A percentile compares a stretch with the other conserved stretches of the same genome.
These are phyloP conservation scores for Trichoderma gracile DNA, from an alignment of 2,329 filamentous ascomycete genomes.

Conservation along the genomic window DNA sequence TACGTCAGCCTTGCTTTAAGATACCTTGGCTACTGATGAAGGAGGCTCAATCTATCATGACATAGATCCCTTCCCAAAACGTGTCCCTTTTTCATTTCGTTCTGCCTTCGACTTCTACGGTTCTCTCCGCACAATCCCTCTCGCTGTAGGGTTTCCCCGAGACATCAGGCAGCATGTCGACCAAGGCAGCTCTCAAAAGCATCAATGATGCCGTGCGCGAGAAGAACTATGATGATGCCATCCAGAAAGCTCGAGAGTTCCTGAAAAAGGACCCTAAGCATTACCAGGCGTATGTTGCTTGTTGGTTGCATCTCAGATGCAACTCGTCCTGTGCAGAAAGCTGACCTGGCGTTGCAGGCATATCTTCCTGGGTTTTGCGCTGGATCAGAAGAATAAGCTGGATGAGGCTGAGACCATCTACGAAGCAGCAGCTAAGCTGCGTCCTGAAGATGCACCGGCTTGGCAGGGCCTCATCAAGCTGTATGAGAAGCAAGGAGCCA, in stretches of 20 bases:
- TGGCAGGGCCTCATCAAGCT: slow-evolving; percentile 89
- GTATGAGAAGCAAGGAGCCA: slow-evolving; percentile 73
- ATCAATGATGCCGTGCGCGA: slow-evolving; percentile 76
- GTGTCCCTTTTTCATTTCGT: neutral
- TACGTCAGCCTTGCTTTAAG: no score
- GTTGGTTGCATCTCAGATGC: neutral
- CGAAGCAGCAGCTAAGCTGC: slow-evolving; percentile 67
- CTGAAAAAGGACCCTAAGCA: slow-evolving; percentile 72
- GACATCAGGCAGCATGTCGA: slow-evolving; percentile 46
- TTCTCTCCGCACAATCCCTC: neutral
- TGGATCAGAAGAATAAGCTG: slow-evolving; percentile 71
- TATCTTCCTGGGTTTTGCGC: slow-evolving; percentile 83
- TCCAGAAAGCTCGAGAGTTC: slow-evolving; percentile 67
- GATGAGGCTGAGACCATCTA: slow-evolving; percentile 79
- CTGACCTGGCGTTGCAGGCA: slow-evolving; percentile 50
- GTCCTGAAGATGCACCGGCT: slow-evolving; percentile 74
- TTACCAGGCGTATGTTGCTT: slow-evolving; percentile 68
- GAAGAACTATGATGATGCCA: slow-evolving; percentile 75
- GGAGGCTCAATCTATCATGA: no score
- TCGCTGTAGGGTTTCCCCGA: neutral
- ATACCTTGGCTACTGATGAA: no score
- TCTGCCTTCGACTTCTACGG: neutral
- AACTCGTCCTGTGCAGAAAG: slow-evolving; percentile 6
- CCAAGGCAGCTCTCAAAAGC: slow-evolving; percentile 77
- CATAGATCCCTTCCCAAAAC: no score